Evolutionary conservation across 176 grass and related monocot species (phyloP), one percentile per base, ranked within the genome.

Genomic region (Ensete glaucum): DNA sequence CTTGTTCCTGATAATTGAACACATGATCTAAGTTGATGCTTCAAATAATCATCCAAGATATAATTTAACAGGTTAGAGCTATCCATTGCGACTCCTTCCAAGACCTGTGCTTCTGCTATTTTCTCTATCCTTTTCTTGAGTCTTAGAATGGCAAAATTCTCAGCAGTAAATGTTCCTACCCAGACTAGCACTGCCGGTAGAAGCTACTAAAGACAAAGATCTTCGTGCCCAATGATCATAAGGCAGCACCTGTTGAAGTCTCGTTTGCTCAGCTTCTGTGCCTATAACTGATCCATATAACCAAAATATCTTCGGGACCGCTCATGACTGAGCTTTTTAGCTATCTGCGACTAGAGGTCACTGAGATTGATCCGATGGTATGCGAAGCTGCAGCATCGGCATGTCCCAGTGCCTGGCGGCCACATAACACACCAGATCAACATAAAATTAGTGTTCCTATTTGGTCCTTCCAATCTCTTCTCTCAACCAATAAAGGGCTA

Each of bases 21-120:
- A 86, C 79, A 90, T 52, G 88, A 89, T 58, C 76, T 80, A 78
- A 99, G 89, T 72, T 91, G 77, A 64, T 83, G 80, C 83, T 88
- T 99, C 75, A 94, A 75, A 60, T 91, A 91, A 48, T 81, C 64
- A 82, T 89, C 91, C 63, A 91, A 25, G 53, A 86, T 78, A 73
- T 86, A 89, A 87, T 99, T 88, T 73, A 99, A 85, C 54, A 94
- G 64, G 83, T 89, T 81, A 64, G 91, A 86, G 76, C 88, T 94
- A 52, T 89, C 88, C 66, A 88, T 23, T 25, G 86, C 80, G 20
- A 94, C 86, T 56, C 80, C 83, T 91, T 83, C 86, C 75, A 94
- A 82, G n/a, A 90, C 91, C 62, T 85, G 57, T 24, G 75, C 52
- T 83, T 88, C 82, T 82, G 79, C 86, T 52, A 74, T 78, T 91